A percentile compares a stretch with the other conserved stretches of the same genome.
Conservation (phyloP, 805 yeast species). For the Teunomyces pallodes region DNA sequence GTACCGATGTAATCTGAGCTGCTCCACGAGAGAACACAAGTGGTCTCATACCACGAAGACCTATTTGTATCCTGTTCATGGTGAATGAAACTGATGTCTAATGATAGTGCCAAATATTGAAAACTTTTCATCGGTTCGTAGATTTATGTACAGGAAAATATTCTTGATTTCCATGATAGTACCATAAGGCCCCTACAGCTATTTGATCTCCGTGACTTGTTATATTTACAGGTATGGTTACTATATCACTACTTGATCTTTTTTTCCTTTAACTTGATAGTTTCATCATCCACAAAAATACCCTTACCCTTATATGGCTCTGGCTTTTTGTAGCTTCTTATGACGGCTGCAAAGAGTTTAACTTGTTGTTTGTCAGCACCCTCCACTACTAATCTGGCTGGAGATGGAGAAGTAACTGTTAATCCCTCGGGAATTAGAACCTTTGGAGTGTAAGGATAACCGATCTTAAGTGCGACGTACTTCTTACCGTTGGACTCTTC, state of each 20-base stretch:
- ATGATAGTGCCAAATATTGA: background rate
- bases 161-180: no score
- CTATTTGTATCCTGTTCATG: conserved; percentile 1
- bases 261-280: conserved; percentile 85
- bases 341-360: conserved; percentile 80
- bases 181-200: no score
- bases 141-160: background rate
- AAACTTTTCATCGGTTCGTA: background rate
- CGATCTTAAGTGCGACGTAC: conserved; percentile 76
- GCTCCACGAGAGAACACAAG: conserved; percentile 15
- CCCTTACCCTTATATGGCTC: conserved; percentile 99
- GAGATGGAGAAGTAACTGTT: conserved; percentile 73
- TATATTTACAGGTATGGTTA: conserved; percentile 3
- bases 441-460: conserved; percentile 79
- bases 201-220: background rate
- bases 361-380: conserved; percentile 89
- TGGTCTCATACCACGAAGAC: conserved; percentile 3
- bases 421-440: conserved; percentile 75
- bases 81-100: background rate
- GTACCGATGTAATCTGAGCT: conserved; percentile 49
- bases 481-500: conserved; percentile 53
- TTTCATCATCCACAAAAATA: conserved; percentile 86
- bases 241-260: conserved; percentile 70
- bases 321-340: conserved; percentile 88
- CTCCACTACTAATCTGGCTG: conserved; percentile 80